Evolutionary conservation across 179 eudicot species (phyloP).

Genomic region (Beta lomatogona): DNA sequence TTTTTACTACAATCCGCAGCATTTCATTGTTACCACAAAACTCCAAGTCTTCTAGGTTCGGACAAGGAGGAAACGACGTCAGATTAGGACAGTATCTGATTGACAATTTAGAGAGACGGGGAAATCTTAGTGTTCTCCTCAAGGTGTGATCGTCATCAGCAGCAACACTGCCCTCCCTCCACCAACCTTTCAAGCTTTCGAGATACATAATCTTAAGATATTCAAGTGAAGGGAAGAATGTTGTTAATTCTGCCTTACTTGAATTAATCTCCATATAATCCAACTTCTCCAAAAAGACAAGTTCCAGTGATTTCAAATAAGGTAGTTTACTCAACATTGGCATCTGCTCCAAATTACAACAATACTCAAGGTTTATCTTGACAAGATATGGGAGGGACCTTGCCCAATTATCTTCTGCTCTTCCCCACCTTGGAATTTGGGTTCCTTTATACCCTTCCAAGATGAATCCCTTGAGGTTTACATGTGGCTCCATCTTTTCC

Average conservation of each 20-base stretch:
- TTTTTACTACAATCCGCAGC: not conserved
- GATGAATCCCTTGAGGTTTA: not conserved
- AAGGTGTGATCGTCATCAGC: constrained; percentile 8
- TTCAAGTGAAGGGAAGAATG: constrained; percentile 6
- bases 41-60: constrained; percentile 2
- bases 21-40: not conserved
- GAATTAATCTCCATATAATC: constrained; percentile 24
- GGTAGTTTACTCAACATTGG: constrained; percentile 22
- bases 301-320: constrained; percentile 3
- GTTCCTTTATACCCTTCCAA: not conserved
- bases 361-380: not conserved
- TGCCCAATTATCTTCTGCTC: not conserved
- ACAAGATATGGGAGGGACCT: constrained; percentile 15
- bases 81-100: not conserved
- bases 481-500: not conserved
- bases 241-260: not conserved
- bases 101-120: constrained; percentile 13
- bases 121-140: not conserved
- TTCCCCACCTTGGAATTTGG: not conserved
- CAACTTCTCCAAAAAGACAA: not conserved
- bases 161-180: not conserved
- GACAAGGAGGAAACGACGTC: constrained; percentile 18
- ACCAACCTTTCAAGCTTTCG: not conserved
- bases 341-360: constrained; percentile 9
- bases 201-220: not conserved